Conservation (phyloP, 1,284 basidiomycete species). For the Fomitiporia mediterranea region DNA sequence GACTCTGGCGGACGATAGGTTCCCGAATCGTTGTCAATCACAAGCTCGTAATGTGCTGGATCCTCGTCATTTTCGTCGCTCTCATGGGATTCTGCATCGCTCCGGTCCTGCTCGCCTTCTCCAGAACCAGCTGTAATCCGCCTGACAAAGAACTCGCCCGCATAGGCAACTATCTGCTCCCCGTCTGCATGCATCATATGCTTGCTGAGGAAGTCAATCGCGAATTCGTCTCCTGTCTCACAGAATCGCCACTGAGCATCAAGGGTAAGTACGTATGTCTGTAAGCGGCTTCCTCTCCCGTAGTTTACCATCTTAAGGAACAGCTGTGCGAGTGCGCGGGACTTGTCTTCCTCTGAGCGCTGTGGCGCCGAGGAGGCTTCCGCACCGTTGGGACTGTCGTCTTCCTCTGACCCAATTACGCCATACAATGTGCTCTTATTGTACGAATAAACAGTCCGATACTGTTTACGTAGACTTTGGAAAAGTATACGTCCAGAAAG, state of each 20-base stretch:
- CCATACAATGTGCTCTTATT: constrained; percentile 38
- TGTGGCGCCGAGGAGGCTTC: background rate
- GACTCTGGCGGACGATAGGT: constrained; percentile 43
- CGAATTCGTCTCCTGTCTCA: constrained; percentile 46
- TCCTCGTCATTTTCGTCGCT: constrained; percentile 25
- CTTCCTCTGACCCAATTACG: constrained; percentile 23
- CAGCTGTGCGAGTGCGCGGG: constrained; percentile 32
- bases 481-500: constrained; percentile 37
- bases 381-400: background rate
- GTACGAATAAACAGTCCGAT: constrained; percentile 40
- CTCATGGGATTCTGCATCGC: constrained; percentile 16
- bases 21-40: constrained; percentile 48
- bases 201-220: constrained; percentile 44
- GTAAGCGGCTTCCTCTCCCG: constrained; percentile 39
- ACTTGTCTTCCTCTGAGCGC: background rate
- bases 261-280: constrained; percentile 44
- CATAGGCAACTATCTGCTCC: constrained; percentile 34
- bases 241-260: constrained; percentile 44
- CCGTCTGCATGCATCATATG: constrained; percentile 50
- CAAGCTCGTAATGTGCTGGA: constrained; percentile 40
- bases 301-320: constrained; percentile 42
- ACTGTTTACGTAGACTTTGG: constrained; percentile 39
- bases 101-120: constrained; percentile 19
- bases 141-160: constrained; percentile 37
- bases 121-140: constrained; percentile 14